phyloP scores from a whole-genome alignment of 441 rosid genomes.

The Geranium incanum region DNA sequence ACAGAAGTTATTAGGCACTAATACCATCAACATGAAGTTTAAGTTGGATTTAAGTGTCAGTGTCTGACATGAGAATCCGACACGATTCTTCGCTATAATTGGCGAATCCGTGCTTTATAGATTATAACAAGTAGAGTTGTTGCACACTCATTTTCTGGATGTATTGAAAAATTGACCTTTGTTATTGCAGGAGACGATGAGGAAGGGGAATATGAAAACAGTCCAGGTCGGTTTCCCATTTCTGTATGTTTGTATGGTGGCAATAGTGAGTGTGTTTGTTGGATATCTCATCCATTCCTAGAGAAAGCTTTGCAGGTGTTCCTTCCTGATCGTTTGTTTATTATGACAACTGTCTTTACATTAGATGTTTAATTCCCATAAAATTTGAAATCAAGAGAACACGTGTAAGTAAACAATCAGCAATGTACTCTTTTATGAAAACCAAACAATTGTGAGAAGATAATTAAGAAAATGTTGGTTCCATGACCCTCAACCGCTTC shows the following conservation, averaged over 20 bases:
- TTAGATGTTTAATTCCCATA: no score
- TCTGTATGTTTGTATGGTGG: neutral
- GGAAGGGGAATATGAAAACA: neutral
- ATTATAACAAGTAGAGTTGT: neutral
- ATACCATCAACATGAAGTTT: neutral
- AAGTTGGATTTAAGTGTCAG: neutral
- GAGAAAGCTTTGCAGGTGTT: neutral
- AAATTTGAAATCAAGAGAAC: no score
- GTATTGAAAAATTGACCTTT: neutral
- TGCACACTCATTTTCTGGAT: neutral
- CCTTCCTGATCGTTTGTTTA: no score
- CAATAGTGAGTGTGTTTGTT: neutral
- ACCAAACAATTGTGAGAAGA: no score
- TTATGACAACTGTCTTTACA: no score
- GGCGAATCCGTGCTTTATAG: no score
- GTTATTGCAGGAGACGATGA: neutral
- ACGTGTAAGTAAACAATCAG: no score
- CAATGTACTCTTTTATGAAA: no score
- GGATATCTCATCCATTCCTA: slow-evolving; percentile 1
- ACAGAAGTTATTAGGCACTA: neutral
- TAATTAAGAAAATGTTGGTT: no score
- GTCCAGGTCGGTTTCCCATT: neutral
- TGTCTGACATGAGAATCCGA: neutral
- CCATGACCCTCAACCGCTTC: no score
- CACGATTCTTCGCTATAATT: no score